Percentiles rank a stretch among this genome's conserved stretches.
phyloP scores from a whole-genome alignment of 768 basidiomycete species.

The Amanita inopinata region DNA sequence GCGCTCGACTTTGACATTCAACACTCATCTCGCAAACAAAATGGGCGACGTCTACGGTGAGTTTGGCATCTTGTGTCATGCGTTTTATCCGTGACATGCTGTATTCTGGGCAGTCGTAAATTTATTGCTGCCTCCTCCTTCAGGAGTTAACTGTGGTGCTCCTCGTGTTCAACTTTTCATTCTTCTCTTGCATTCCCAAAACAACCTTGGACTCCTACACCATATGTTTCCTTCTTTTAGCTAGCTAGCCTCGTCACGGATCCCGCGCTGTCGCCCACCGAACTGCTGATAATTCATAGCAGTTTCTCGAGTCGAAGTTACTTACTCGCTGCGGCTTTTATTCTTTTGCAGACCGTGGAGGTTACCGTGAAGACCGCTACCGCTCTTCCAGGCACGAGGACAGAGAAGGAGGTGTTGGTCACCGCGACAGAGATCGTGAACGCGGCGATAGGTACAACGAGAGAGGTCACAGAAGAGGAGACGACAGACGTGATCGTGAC shows the following conservation, averaged over 20 bases:
- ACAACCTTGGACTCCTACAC: constrained; percentile 34
- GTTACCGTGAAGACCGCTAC: constrained; percentile 59
- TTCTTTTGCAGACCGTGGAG: constrained; percentile 41
- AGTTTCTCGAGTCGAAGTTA: constrained; percentile 24
- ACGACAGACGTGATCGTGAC: constrained; percentile 44
- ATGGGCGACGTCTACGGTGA: constrained; percentile 54
- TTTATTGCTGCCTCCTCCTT: constrained; percentile 17
- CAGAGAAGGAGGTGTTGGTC: constrained; percentile 32
- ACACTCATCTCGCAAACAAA: constrained; percentile 14
- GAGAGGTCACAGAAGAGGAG: constrained; percentile 28
- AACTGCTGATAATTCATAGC: constrained; percentile 21
- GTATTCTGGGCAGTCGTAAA: constrained; percentile 10
- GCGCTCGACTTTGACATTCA: constrained; percentile 6
- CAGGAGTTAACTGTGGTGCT: constrained; percentile 3
- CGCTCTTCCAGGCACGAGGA: constrained; percentile 60
- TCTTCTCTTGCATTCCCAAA: constrained; percentile 49
- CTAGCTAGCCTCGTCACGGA: constrained; percentile 47
- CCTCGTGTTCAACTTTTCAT: constrained; percentile 32
- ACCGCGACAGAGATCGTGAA: constrained; percentile 33
- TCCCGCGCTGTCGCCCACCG: constrained; percentile 27
- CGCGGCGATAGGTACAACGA: constrained; percentile 25
- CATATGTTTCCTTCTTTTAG: constrained; percentile 42
- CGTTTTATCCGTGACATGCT: constrained; percentile 16
- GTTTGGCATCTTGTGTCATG: constrained; percentile 20
- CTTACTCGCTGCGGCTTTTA: constrained; percentile 42